Base-by-base conservation (phyloP, 352 stramenopile genomes). In the Globisporangium acanthophoron region DNA sequence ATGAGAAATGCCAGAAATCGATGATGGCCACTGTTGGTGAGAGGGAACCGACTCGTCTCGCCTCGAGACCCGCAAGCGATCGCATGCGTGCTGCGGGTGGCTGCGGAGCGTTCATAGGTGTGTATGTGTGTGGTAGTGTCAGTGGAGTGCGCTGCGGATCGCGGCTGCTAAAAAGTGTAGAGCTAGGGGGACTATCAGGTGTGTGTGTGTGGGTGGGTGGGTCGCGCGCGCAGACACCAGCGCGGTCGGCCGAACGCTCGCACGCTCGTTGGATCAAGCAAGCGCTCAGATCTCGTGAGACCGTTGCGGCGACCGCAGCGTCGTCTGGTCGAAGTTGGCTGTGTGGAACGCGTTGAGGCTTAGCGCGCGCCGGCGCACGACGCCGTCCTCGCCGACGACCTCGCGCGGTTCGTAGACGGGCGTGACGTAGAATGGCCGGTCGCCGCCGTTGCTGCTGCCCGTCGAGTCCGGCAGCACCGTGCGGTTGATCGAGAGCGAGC, bases 321-420 rank as follows among this genome's bases (percentile, higher is more conserved):
- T 72, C 21, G 82, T 88, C 53, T 90, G 70, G 62, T 92, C 82
- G 58, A 92, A 89, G 64, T 92, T 89, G 52, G 79, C 77, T 29
- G 82, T 92, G 64, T 90, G 82, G 62, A 92, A 92, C 29, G 79
- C 88, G 67, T 89, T 82, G 31, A 87, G 66, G 57, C 82, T 92
- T 12, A 85, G 52, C 40, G 72, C 74, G 24, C 76, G 74, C 63
- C 73, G 74, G 70, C 81, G 62, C 56, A 56, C 12, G 21, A 65
- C 53, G 21, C 58, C 56, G 5, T 72, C 62, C 37, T 76, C 62
- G 20, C 56, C 59, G 18, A n/a, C 24, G 12, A 37, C 40, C 44
- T 74, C 60, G 47, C 59, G 70, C 44, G 73, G 59, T 21, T 46
- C 58, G 40, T 81, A 60, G 27, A 71, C 47, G 45, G 69, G 68